Conservation (phyloP, 1,284 basidiomycete genomes). For the Trichosporon faecale region DNA sequence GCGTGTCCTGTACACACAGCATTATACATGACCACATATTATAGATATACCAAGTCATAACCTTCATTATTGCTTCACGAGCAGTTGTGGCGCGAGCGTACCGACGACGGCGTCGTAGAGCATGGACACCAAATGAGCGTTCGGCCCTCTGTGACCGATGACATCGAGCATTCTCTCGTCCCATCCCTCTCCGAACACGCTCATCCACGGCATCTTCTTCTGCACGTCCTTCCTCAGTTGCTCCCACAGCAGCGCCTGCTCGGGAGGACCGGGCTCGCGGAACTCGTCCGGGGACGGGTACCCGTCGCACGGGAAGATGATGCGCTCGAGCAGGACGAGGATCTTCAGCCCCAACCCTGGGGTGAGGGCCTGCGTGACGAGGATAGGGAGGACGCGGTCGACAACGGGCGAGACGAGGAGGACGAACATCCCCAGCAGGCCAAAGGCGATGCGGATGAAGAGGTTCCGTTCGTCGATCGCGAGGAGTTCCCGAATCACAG, state of each 20-base stretch:
- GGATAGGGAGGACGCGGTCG: constrained; percentile 40
- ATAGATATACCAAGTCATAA: constrained; percentile 12
- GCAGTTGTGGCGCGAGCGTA: constrained; percentile 36
- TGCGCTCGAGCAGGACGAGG: constrained; percentile 33
- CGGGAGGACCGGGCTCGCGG: constrained; percentile 40
- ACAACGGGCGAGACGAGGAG: constrained; percentile 28
- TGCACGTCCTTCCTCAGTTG: constrained; percentile 2
- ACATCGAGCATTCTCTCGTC: constrained; percentile 21
- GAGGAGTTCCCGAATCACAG: constrained; percentile 14
- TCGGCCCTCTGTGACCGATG: constrained; percentile 38
- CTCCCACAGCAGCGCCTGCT: constrained; percentile 18
- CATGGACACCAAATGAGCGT: constrained; percentile 44
- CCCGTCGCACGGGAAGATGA: constrained; percentile 45
- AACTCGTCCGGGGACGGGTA: constrained; percentile 39
- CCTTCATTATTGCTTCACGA: neutral
- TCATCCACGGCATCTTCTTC: constrained; percentile 6
- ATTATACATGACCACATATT: constrained; percentile 3
- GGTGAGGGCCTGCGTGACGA: constrained; percentile 24
- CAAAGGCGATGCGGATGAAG: constrained; percentile 17
- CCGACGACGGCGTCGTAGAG: constrained; percentile 34
- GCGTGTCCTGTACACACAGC: neutral
- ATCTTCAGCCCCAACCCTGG: constrained; percentile 25
- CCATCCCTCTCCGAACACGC: neutral
- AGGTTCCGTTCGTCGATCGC: constrained; percentile 11
- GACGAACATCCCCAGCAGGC: constrained; percentile 27